A percentile compares a stretch with the other conserved stretches of the same genome.
Evolutionary conservation across 371 early-diverging fungal genomes (phyloP).

Genomic region (Neoconidiobolus thromboides): DNA sequence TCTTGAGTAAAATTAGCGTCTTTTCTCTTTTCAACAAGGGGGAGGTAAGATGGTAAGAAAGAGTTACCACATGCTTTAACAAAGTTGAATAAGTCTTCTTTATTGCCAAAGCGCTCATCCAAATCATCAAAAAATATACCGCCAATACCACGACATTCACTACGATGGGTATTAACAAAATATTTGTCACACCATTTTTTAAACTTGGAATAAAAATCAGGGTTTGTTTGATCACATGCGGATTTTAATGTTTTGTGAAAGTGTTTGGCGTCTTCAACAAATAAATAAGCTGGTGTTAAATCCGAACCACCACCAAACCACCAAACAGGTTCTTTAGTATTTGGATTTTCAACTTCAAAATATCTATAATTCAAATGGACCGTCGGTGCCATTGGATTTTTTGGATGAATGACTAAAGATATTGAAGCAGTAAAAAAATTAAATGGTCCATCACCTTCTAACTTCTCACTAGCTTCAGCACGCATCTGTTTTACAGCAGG

Average conservation of each 20-base stretch:
- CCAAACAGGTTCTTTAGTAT: conserved; percentile 25
- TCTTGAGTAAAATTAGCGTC: conserved; percentile 37
- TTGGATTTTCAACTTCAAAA: conserved; percentile 64
- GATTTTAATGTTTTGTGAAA: conserved; percentile 61
- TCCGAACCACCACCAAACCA: conserved; percentile 86
- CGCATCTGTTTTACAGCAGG: conserved; percentile 62
- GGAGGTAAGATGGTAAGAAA: conserved; percentile 56
- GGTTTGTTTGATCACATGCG: conserved; percentile 55
- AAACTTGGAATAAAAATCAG: conserved; percentile 43
- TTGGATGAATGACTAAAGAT: conserved; percentile 81
- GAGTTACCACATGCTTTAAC: conserved; percentile 45
- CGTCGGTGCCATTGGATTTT: conserved; percentile 89
- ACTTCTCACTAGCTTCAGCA: conserved; percentile 35
- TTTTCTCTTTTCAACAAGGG: conserved; percentile 47
- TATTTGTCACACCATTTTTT: conserved; percentile 76
- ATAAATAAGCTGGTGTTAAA: conserved; percentile 60
- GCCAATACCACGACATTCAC: conserved; percentile 65
- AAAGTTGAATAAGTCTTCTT: conserved; percentile 47
- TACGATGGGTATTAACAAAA: conserved; percentile 54
- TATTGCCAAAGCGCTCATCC: conserved; percentile 25
- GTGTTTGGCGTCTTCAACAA: conserved; percentile 55
- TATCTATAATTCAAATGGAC: conserved; percentile 93
- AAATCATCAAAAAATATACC: conserved; percentile 81
- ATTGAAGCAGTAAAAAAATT: conserved; percentile 83
- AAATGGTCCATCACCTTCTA: conserved; percentile 25